Conservation (phyloP, 495 filamentous ascomycete species). For the Aspergillus saccharolyticus region DNA sequence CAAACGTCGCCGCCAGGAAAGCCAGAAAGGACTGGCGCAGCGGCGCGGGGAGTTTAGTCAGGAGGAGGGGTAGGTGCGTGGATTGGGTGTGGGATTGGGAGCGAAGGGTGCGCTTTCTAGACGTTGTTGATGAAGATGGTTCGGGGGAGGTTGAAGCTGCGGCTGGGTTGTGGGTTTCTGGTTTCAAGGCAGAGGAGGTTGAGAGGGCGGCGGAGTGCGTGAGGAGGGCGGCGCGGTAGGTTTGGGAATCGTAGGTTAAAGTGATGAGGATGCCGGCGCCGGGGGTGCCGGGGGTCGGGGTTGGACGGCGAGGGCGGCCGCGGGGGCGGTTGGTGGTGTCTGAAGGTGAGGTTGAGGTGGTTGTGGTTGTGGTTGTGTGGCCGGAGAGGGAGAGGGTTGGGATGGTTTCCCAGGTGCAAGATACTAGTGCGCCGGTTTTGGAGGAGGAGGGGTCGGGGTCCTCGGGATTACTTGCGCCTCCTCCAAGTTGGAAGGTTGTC, state of each 20-base stretch:
- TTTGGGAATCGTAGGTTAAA: conserved; percentile 46
- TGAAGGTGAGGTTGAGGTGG: no score
- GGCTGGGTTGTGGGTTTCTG: neutral
- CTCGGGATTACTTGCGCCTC: conserved; percentile 14
- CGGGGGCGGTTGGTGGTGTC: neutral
- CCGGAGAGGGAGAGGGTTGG: conserved; percentile 13
- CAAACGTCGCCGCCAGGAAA: conserved; percentile 50
- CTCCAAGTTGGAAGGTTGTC: conserved; percentile 23
- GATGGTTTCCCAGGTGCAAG: conserved; percentile 45
- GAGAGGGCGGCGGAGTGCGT: conserved; percentile 9
- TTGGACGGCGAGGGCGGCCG: no score
- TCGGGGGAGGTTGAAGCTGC: neutral
- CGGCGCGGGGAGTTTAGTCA: conserved; percentile 46
- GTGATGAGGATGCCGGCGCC: conserved; percentile 39
- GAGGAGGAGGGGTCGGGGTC: conserved; percentile 36
- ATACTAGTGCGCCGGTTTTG: conserved; percentile 41
- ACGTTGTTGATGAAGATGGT: no score
- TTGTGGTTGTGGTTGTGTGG: neutral
- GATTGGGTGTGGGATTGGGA: conserved; percentile 35
- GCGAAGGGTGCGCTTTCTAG: conserved; percentile 4
- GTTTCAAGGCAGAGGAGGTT: neutral
- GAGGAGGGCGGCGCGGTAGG: conserved; percentile 45
- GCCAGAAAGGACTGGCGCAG: conserved; percentile 46
- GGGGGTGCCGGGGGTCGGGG: neutral
- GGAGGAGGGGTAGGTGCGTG: conserved; percentile 47